A percentile compares a stretch with the other conserved stretches of the same genome.
Evolutionary conservation across 371 early-diverging fungal genomes (phyloP).

Genomic region (Mortierella sp.): DNA sequence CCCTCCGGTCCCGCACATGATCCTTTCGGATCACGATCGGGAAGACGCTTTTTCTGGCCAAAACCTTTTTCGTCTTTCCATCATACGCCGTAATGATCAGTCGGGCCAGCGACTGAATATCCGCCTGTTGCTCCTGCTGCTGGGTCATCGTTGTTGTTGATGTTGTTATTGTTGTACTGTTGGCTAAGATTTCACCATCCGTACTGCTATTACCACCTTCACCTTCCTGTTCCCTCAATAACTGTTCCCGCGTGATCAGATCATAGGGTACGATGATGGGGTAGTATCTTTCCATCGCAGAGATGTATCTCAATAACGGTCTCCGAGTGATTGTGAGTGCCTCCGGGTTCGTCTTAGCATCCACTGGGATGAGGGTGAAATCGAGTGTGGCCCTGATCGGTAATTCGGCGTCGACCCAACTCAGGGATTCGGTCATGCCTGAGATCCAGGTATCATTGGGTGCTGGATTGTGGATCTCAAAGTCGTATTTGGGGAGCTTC

Average conservation of each 20-base stretch:
- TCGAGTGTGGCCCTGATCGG: constrained; percentile 32
- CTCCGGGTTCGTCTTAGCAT: constrained; percentile 30
- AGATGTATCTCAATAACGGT: constrained; percentile 24
- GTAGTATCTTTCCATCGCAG: constrained; percentile 6
- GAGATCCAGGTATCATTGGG: constrained; percentile 39
- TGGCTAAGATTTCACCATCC: neutral
- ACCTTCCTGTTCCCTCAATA: constrained; percentile 25
- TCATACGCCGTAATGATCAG: constrained; percentile 36
- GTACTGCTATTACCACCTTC: neutral
- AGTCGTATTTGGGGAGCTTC: constrained; percentile 6
- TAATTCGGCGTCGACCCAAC: constrained; percentile 17
- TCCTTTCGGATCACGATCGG: constrained; percentile 28
- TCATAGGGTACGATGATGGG: constrained; percentile 36
- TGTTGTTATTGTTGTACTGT: neutral
- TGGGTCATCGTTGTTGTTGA: constrained; percentile 2
- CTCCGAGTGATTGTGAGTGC: constrained; percentile 24
- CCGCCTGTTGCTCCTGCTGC: neutral
- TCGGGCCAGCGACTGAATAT: constrained; percentile 21
- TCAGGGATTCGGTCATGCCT: constrained; percentile 12
- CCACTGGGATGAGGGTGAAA: constrained; percentile 27
- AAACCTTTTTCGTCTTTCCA: constrained; percentile 35
- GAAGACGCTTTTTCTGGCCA: constrained; percentile 25
- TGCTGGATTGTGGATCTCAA: constrained; percentile 22
- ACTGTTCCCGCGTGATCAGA: constrained; percentile 25
- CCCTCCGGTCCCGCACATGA: constrained; percentile 15